Base-by-base conservation (phyloP, 1,139 yeast genomes). In the Kazachstania sp. region DNA sequence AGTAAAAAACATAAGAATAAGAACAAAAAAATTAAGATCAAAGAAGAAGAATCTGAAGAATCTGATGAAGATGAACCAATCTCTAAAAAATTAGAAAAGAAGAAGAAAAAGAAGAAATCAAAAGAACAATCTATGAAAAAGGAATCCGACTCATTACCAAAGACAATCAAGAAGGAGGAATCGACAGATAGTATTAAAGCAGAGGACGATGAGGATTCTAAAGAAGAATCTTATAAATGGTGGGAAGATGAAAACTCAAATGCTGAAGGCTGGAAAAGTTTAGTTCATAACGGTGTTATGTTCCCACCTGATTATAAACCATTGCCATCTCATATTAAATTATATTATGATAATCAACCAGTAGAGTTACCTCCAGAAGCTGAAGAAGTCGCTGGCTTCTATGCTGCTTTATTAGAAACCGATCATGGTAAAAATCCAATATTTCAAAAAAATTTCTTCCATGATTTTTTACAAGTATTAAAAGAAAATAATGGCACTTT, bases 301-400 rank as follows among this genome's bases (percentile, higher is more conserved):
- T 90, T 92, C 59, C 97, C 98, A 2, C 97, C 97, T 0, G 83
- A 79, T 9, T 90, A 92, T 66, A 88, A 83, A 60, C 90, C 94
- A 11, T 69, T 92, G 39, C 97, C 97, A 0, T 71, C 78, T n/a
- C 76, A 78, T 57, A 85, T 88, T 42, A 86, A 84, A 60, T 63
- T 92, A 49, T 74, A 78, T 52, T 90, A 90, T 60, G 83, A 84
- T 54, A 87, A 86, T 1, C 74, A 77, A 54, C 84, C 92, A 0
- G 87, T 90, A 1, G 71, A 70, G 28, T 71, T 90, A 51, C 92
- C 95, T 0, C 68, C 71, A 1, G 86, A 75, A 48, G 97, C 97
- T 2, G 98, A 92, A 66, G 97, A 92, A 66, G 97, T 92, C 34
- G 97, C 97, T 0, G 97, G 97, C 0, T 90, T 88, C 62, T 92